phyloP scores from a whole-genome alignment of 2,329 filamentous ascomycete species.

The Alternaria tenuissima region DNA sequence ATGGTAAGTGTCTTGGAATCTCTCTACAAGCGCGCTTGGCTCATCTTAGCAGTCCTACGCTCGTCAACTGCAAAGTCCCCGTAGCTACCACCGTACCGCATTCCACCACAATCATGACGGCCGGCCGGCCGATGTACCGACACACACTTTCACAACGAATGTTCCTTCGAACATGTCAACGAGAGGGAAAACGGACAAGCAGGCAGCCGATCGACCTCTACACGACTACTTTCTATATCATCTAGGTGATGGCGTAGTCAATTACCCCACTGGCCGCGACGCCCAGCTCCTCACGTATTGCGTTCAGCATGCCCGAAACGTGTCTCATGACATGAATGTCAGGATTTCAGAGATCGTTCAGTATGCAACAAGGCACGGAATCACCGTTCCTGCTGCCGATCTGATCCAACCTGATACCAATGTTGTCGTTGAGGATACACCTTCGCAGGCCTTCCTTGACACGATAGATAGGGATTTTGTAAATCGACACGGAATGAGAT shows the following conservation, averaged over 20 bases:
- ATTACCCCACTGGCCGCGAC: background rate
- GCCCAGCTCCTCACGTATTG: background rate
- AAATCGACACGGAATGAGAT: background rate
- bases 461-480: background rate
- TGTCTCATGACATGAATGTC: background rate
- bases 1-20: background rate
- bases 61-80: background rate
- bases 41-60: background rate
- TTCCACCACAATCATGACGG: background rate
- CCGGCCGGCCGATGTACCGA: background rate
- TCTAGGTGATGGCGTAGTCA: background rate
- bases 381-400: conserved; percentile 4
- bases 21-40: background rate
- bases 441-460: background rate
- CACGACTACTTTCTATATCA: conserved; percentile 2
- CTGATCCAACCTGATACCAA: background rate
- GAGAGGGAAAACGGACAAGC: background rate
- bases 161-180: conserved; percentile 2
- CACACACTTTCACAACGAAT: background rate
- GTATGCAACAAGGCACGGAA: background rate
- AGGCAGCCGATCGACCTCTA: background rate
- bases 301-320: background rate
- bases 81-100: background rate
- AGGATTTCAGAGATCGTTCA: background rate
- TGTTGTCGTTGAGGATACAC: background rate